Percentiles rank a stretch among this genome's conserved stretches.
phyloP scores from a whole-genome alignment of 78 protist genomes.

The Planoprotostelium fungivorum region DNA sequence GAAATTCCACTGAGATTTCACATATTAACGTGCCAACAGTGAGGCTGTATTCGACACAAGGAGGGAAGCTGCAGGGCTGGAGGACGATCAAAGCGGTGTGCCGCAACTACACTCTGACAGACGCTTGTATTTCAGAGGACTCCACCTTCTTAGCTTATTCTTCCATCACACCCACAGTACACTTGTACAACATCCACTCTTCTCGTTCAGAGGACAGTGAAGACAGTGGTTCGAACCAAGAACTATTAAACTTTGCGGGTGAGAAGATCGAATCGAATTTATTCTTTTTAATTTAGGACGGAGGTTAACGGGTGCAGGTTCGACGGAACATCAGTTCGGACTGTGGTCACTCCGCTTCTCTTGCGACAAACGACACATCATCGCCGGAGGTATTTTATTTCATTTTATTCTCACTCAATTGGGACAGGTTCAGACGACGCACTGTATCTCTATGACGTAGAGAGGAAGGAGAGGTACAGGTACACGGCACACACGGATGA shows the following conservation, averaged over 20 bases:
- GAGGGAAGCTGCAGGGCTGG: not conserved
- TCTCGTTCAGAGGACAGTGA: not conserved
- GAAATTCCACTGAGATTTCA: too few species aligned
- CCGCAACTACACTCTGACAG: not conserved
- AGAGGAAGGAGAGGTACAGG: not conserved
- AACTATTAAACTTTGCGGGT: not conserved
- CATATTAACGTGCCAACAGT: not conserved
- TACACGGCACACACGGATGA: not conserved
- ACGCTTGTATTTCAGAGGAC: not conserved
- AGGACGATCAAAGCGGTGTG: not conserved
- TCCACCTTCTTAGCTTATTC: not conserved
- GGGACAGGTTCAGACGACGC: constrained; percentile 6
- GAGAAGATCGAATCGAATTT: not conserved
- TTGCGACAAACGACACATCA: constrained; percentile 1
- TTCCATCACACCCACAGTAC: not conserved
- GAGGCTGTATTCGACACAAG: not conserved
- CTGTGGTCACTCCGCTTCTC: constrained; percentile 18
- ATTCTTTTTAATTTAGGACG: not conserved
- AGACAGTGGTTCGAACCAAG: too few species aligned
- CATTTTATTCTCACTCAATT: too few species aligned
- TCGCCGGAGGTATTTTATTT: too few species aligned
- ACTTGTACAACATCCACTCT: not conserved
- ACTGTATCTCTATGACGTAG: constrained; percentile 42
- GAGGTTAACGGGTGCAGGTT: not conserved
- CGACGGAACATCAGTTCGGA: not conserved